Evolutionary conservation across 345 rosid species (phyloP), one percentile per base, ranked within the genome.

Genomic region (Pugionium dolabratum): DNA sequence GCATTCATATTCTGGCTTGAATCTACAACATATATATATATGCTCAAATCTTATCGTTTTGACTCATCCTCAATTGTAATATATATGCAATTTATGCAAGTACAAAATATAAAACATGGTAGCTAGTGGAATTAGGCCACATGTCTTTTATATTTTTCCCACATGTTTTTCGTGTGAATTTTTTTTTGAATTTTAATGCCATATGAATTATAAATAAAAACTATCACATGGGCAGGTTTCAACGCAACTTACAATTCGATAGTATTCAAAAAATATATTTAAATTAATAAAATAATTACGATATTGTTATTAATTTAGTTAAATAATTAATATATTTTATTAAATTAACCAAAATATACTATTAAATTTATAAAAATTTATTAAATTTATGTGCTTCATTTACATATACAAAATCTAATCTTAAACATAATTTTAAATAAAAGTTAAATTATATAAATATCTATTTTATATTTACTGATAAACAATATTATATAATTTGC

Each of bases 111-210:
- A 5, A 40, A 43, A n/a, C 10, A 45, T 28, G 10, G 0, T 7
- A n/a, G 59, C 28, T 26, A 7, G 27, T 55, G 44, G 47, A 55
- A 46, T 56, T 67, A 67, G 44, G 55, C 4, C 54, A 2, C 55
- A 30, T 55, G 47, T 29, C 40, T 28, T n/a, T 27, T 2, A 1
- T 8, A 37, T 1, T 43, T 64, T 55, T 18, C 31, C 25, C 62
- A 67, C 71, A 46, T 36, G 71, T 55, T 67, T 67, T 28, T 36
- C 39, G 32, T 56, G 63, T 67, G 37, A 11, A 45, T 10, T 45
- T 35, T 5, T 18, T 18, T 18, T 18, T 18, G 18, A 18, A 18
- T 18, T 18, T 18, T 18, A 18, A 18, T 18, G 18, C 39, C 71
- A 66, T 55, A 63, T 66, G 71, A 33, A 55, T 4, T 30, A n/a